phyloP scores from a whole-genome alignment of 805 yeast genomes.

The Kluyveromyces nonfermentans region DNA sequence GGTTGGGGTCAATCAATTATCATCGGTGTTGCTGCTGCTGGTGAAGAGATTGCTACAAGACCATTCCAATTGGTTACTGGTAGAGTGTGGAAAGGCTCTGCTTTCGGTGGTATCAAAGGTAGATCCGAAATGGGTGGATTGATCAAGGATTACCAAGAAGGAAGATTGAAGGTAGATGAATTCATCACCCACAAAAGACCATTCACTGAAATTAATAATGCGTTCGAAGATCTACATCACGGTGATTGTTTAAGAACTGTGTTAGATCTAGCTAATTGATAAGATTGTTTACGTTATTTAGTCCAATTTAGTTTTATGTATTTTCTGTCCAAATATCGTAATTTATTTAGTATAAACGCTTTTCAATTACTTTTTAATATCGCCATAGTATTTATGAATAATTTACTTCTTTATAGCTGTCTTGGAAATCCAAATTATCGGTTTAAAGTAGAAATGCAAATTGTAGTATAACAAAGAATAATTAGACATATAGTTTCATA shows the following conservation, averaged over 20 bases:
- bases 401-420: too few species aligned
- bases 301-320: not conserved
- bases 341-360: too few species aligned
- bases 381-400: too few species aligned
- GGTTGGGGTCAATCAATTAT: constrained; percentile 97
- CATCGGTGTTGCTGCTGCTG: constrained; percentile 98
- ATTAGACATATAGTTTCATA: too few species aligned
- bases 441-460: too few species aligned
- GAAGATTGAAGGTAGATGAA: constrained; percentile 83
- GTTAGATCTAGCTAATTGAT: constrained; percentile 34
- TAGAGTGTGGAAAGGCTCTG: constrained; percentile 97
- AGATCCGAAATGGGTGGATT: constrained; percentile 88
- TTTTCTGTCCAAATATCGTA: too few species aligned
- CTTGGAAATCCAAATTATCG: too few species aligned
- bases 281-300: not conserved
- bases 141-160: constrained; percentile 75
- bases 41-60: constrained; percentile 90
- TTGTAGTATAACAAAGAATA: too few species aligned
- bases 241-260: constrained; percentile 96
- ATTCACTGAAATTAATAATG: constrained; percentile 70
- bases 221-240: constrained; percentile 89
- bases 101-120: constrained; percentile 99
- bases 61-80: constrained; percentile 99
- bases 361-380: too few species aligned
- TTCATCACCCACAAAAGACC: constrained; percentile 86